Evolutionary conservation across 495 filamentous ascomycete genomes (phyloP).

Genomic region (Xylaria flabelliformis): DNA sequence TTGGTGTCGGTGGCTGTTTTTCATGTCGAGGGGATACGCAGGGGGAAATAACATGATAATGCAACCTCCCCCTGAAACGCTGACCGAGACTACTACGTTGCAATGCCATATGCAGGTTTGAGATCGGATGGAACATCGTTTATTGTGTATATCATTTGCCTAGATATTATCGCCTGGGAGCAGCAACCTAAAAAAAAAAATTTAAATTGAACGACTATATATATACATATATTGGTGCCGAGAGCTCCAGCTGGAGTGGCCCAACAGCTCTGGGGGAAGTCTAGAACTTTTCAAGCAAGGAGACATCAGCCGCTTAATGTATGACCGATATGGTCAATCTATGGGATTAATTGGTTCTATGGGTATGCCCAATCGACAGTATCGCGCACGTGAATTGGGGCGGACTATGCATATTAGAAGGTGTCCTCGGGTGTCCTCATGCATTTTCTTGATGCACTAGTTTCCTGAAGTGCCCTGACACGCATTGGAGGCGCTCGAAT

Average conservation of each 20-base stretch:
- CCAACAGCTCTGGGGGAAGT: not conserved
- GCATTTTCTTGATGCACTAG: not conserved
- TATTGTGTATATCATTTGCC: not conserved
- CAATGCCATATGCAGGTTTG: not conserved
- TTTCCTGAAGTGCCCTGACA: not conserved
- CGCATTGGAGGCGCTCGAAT: not conserved
- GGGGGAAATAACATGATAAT: constrained; percentile 4
- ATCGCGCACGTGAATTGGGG: not conserved
- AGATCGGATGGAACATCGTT: not conserved
- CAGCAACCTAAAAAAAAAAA: not conserved
- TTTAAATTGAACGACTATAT: not conserved
- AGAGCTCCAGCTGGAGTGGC: not conserved
- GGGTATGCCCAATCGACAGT: not conserved
- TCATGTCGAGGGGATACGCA: not conserved
- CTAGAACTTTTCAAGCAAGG: not conserved
- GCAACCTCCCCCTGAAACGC: constrained; percentile 18
- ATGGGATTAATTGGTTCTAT: not conserved
- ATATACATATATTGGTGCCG: not conserved
- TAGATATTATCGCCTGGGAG: not conserved
- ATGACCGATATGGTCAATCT: not conserved
- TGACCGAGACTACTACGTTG: constrained; percentile 9
- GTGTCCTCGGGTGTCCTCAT: not conserved
- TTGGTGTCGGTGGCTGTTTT: not conserved
- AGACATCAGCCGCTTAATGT: not conserved
- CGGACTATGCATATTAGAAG: not conserved